These are phyloP conservation scores for Aureobasidium leucospermi DNA, from an alignment of 2,329 filamentous ascomycete genomes.

Conservation along the genomic window DNA sequence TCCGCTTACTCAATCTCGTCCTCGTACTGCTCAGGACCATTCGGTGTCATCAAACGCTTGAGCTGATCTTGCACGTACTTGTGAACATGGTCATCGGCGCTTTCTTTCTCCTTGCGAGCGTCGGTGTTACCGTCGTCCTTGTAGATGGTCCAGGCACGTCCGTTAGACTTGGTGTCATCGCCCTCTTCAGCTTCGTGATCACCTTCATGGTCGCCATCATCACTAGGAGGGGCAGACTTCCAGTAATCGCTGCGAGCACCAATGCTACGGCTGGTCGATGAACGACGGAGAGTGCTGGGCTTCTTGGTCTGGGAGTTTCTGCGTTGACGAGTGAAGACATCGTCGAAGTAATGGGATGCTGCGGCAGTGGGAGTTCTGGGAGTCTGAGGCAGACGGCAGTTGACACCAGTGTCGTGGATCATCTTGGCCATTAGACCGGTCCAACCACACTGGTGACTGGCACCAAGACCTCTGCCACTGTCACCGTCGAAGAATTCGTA, in stretches of 20 bases:
- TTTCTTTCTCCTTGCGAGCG: constrained; percentile 28
- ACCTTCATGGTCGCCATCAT: constrained; percentile 24
- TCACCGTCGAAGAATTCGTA: constrained; percentile 97
- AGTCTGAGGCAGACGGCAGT: constrained; percentile 85
- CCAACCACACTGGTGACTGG: constrained; percentile 94
- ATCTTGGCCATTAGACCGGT: constrained; percentile 91
- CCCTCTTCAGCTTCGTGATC: constrained; percentile 29
- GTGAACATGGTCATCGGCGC: constrained; percentile 57
- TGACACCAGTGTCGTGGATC: constrained; percentile 92
- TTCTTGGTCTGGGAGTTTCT: constrained; percentile 31
- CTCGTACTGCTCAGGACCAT: constrained; percentile 43
- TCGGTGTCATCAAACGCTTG: constrained; percentile 59
- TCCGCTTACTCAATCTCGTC: constrained; percentile 51
- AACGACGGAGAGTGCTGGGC: constrained; percentile 59
- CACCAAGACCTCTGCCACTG: constrained; percentile 77
- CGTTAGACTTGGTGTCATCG: constrained; percentile 19
- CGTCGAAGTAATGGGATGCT: constrained; percentile 92
- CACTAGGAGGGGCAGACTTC: constrained; percentile 24
- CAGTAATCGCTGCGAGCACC: constrained; percentile 72
- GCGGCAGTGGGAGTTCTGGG: constrained; percentile 77
- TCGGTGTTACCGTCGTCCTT: constrained; percentile 31
- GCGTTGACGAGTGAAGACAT: constrained; percentile 62
- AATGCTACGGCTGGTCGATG: constrained; percentile 76
- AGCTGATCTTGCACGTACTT: constrained; percentile 78
- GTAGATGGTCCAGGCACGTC: constrained; percentile 42